These are phyloP conservation scores for Aspergillus nidulans DNA, from an alignment of 495 filamentous ascomycete genomes.

Conservation along the genomic window DNA sequence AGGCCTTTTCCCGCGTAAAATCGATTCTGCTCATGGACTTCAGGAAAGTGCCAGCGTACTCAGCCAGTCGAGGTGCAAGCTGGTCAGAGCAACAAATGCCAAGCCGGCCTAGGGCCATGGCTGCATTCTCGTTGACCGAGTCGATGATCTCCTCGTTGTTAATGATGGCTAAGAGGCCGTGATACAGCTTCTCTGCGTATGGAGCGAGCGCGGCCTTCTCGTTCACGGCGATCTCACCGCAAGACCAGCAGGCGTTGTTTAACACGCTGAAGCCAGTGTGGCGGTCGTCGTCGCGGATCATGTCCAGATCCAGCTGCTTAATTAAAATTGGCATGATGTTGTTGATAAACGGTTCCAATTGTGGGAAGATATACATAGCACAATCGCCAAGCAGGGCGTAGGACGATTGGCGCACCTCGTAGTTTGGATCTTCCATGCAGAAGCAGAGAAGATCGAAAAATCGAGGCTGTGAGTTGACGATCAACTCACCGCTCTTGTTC, in stretches of 20 bases:
- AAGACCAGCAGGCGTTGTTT: constrained; percentile 98
- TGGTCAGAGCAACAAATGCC: constrained; percentile 75
- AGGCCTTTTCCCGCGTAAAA: constrained; percentile 89
- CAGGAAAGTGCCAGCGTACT: constrained; percentile 77
- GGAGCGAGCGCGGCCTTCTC: constrained; percentile 76
- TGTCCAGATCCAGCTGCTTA: constrained; percentile 78
- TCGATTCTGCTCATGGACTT: constrained; percentile 77
- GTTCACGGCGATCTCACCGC: constrained; percentile 87
- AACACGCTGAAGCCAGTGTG: constrained; percentile 80
- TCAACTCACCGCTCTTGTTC: constrained; percentile 67
- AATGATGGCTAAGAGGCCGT: constrained; percentile 71
- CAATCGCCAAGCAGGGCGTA: constrained; percentile 96
- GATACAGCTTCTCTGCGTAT: constrained; percentile 71
- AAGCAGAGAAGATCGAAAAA: constrained; percentile 88
- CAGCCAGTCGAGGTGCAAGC: constrained; percentile 75
- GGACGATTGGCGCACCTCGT: constrained; percentile 93
- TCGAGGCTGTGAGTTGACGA: constrained; percentile 65
- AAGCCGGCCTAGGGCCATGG: constrained; percentile 85
- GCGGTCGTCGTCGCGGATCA: constrained; percentile 66
- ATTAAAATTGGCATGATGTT: constrained; percentile 74
- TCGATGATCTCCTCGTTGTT: constrained; percentile 79
- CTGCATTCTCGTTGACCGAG: constrained; percentile 91
- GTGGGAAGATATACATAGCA: constrained; percentile 87
- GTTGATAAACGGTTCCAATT: constrained; percentile 69
- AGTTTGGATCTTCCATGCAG: constrained; percentile 89